Evolutionary conservation across 2,329 filamentous ascomycete genomes (phyloP).

Genomic region (Fusarium sp.): DNA sequence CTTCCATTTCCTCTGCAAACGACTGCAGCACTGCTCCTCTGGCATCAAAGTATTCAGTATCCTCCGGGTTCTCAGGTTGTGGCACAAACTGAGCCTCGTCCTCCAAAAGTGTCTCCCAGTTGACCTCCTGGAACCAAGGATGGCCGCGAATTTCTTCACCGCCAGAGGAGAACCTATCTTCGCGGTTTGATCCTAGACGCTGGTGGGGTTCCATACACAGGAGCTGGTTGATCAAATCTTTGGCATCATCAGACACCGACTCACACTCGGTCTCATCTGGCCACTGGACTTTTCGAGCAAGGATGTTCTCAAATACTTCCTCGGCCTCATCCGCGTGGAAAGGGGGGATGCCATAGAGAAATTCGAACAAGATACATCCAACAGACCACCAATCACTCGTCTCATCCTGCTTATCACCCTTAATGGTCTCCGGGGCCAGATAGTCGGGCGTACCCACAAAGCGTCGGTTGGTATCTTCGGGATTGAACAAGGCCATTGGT

Average conservation of each 20-base stretch:
- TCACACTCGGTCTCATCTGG: conserved; percentile 84
- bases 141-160: conserved; percentile 93
- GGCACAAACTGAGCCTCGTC: conserved; percentile 97
- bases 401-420: conserved; percentile 94
- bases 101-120: conserved; percentile 92
- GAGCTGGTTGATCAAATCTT: conserved; percentile 93
- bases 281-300: conserved; percentile 92
- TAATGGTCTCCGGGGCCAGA: conserved; percentile 95
- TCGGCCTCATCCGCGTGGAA: conserved; percentile 94
- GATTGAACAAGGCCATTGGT: conserved; percentile 94
- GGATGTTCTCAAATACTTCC: conserved; percentile 95
- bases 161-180: conserved; percentile 85
- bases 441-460: conserved; percentile 99
- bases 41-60: conserved; percentile 97
- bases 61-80: conserved; percentile 91
- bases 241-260: conserved; percentile 83
- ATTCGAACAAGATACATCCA: conserved; percentile 98
- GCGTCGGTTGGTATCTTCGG: conserved; percentile 89
- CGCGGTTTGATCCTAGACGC: conserved; percentile 86
- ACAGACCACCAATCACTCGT: conserved; percentile 99
- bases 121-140: conserved; percentile 87
- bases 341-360: conserved; percentile 91
- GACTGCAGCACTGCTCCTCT: conserved; percentile 91
- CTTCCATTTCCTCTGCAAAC: conserved; percentile 94
- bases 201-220: conserved; percentile 86